phyloP scores from a whole-genome alignment of 352 stramenopile genomes.

The Globisporangium spinosum region DNA sequence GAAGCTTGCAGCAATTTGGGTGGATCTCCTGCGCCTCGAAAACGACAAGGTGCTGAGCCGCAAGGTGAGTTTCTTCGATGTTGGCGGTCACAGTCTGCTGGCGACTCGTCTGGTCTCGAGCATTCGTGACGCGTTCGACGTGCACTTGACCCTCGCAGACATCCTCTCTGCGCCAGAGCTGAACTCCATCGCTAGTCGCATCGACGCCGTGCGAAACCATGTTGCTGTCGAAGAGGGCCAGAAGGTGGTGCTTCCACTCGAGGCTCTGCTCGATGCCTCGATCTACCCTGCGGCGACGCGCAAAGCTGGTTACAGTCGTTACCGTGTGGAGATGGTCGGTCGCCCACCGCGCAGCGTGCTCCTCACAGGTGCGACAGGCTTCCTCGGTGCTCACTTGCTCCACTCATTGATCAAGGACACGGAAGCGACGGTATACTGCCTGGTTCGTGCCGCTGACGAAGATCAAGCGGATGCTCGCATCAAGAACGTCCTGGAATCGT shows the following conservation, averaged over 20 bases:
- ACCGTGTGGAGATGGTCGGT: slow-evolving; percentile 71
- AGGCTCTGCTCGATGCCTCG: slow-evolving; percentile 59
- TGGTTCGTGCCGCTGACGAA: slow-evolving; percentile 65
- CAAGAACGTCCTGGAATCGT: slow-evolving; percentile 51
- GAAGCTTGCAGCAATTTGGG: slow-evolving; percentile 58
- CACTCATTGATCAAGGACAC: slow-evolving; percentile 72
- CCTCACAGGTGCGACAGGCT: slow-evolving; percentile 90
- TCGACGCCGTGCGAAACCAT: slow-evolving; percentile 36
- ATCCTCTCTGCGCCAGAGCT: slow-evolving; percentile 61
- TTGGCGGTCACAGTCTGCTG: slow-evolving; percentile 76
- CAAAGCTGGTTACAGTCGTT: slow-evolving; percentile 75
- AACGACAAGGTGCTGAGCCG: slow-evolving; percentile 50
- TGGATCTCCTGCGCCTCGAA: slow-evolving; percentile 62
- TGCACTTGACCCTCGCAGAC: slow-evolving; percentile 73
- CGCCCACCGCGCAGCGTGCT: slow-evolving; percentile 77
- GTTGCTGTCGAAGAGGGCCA: slow-evolving; percentile 20
- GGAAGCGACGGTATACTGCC: slow-evolving; percentile 74
- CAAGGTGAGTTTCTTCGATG: slow-evolving; percentile 74
- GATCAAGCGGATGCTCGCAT: slow-evolving; percentile 52
- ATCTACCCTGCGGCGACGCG: slow-evolving; percentile 72
- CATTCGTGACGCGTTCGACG: slow-evolving; percentile 58
- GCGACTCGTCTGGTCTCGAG: slow-evolving; percentile 70
- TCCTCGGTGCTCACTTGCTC: slow-evolving; percentile 85
- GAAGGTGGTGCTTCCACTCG: slow-evolving; percentile 57
- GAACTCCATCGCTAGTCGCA: slow-evolving; percentile 45